Conservation (phyloP, 2,329 filamentous ascomycete species). For the Hymenoscyphus repandus region DNA sequence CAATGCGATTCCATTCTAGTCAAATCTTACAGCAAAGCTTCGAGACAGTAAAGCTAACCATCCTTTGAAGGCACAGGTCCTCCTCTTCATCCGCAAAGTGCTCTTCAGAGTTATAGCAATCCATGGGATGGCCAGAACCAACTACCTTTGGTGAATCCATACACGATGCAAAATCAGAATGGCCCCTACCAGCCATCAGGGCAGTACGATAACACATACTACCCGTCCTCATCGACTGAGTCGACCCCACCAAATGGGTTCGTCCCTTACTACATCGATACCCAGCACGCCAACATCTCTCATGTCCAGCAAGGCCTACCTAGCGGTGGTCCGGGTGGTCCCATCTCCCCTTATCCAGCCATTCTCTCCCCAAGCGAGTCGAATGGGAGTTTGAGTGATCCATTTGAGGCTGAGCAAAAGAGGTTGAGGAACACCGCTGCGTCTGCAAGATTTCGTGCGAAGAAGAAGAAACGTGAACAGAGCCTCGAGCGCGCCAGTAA, state of each 20-base stretch:
- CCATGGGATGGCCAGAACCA: neutral
- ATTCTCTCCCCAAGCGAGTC: constrained; percentile 25
- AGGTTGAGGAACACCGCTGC: constrained; percentile 83
- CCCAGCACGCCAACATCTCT: neutral
- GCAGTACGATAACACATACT: constrained; percentile 4
- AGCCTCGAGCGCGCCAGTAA: constrained; percentile 73
- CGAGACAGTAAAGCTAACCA: neutral
- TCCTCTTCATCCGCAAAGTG: neutral
- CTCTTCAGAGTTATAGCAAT: neutral
- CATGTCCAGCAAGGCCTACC: constrained; percentile 3
- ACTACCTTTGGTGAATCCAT: neutral
- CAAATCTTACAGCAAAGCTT: neutral
- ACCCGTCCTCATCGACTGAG: constrained; percentile 8
- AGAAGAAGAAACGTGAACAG: constrained; percentile 92
- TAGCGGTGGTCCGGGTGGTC: neutral
- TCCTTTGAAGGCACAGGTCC: neutral
- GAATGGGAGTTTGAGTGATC: constrained; percentile 28
- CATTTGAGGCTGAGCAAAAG: constrained; percentile 40
- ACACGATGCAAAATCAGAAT: constrained; percentile 6
- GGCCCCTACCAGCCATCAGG: neutral
- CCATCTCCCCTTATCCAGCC: constrained; percentile 7
- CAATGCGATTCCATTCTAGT: too few relatives aligned
- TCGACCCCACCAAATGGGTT: constrained; percentile 9
- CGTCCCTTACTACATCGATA: constrained; percentile 10
- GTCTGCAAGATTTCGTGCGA: constrained; percentile 81